A percentile compares a stretch with the other conserved stretches of the same genome.
These are phyloP conservation scores for Rhododendron kiyosumense DNA, from an alignment of 148 eudicot species.

Conservation along the genomic window DNA sequence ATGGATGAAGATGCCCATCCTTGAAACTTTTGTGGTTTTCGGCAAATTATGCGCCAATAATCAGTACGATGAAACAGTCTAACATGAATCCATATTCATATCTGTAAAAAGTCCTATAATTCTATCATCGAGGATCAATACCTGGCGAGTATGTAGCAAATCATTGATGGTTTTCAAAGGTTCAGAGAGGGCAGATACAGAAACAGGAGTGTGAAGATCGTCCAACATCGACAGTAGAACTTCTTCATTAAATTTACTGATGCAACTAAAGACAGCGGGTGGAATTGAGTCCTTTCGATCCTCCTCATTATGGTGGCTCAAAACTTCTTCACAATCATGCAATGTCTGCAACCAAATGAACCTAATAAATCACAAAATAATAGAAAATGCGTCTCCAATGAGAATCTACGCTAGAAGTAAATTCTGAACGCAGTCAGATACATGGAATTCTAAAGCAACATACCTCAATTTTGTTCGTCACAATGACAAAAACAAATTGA, in stretches of 20 bases:
- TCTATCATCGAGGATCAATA: constrained; percentile 19
- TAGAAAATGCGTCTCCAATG: not conserved
- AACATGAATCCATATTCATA: not conserved
- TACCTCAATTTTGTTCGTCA: not conserved
- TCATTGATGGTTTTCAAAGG: constrained; percentile 85
- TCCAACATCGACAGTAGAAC: constrained; percentile 67
- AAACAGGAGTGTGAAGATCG: constrained; percentile 80
- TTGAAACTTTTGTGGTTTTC: not conserved
- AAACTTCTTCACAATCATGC: constrained; percentile 57
- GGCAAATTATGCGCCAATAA: not conserved
- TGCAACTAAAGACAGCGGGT: constrained; percentile 39
- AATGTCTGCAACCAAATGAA: constrained; percentile 50
- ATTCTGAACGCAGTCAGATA: not conserved
- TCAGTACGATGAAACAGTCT: not conserved
- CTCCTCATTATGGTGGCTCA: constrained; percentile 39
- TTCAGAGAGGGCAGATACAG: constrained; percentile 75
- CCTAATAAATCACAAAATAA: not conserved
- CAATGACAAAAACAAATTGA: not conserved
- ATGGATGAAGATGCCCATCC: not conserved
- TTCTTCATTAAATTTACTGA: constrained; percentile 54
- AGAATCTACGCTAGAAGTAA: not conserved
- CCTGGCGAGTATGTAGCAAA: constrained; percentile 90
- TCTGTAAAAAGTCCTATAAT: not conserved
- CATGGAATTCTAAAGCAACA: not conserved
- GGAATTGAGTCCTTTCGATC: constrained; percentile 44